Conservation (phyloP, 2,329 filamentous ascomycete species). For the Ceratocystis variospora region DNA sequence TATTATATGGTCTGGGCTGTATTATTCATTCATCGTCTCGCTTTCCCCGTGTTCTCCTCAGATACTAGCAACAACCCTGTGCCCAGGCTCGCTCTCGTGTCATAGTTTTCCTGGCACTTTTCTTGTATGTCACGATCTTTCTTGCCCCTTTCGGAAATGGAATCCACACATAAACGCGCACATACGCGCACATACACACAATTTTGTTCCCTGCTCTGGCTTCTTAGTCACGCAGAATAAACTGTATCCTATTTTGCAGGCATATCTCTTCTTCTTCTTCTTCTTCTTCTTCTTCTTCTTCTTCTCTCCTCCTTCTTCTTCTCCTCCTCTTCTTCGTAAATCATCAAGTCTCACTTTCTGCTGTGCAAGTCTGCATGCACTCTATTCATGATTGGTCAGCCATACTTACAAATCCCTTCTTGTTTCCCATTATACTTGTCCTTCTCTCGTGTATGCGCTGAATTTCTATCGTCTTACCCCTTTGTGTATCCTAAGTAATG, state of each 20-base stretch:
- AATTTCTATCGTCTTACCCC: neutral
- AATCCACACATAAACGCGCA: too few species aligned
- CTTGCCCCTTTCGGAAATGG: too few species aligned
- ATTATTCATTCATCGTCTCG: neutral
- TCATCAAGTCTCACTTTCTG: neutral
- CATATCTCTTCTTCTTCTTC: neutral
- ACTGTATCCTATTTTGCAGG: too few species aligned
- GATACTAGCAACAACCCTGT: neutral
- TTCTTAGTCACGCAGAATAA: too few species aligned
- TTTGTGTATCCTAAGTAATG: neutral
- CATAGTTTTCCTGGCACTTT: too few species aligned
- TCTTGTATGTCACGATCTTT: too few species aligned
- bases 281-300: neutral
- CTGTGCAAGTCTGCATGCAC: conserved; percentile 1
- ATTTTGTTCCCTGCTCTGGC: too few species aligned
- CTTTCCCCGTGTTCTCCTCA: neutral
- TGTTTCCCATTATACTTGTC: neutral
- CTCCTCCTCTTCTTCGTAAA: neutral
- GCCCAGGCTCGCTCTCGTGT: neutral
- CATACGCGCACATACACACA: too few species aligned
- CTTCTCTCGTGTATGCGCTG: neutral
- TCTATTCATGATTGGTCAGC: neutral
- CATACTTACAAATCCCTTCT: neutral
- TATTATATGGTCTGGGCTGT: neutral
- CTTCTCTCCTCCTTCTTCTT: neutral